A percentile compares a stretch with the other conserved stretches of the same genome.
Evolutionary conservation across 106 monocot species (phyloP).

Genomic region (Acorus gramineus): DNA sequence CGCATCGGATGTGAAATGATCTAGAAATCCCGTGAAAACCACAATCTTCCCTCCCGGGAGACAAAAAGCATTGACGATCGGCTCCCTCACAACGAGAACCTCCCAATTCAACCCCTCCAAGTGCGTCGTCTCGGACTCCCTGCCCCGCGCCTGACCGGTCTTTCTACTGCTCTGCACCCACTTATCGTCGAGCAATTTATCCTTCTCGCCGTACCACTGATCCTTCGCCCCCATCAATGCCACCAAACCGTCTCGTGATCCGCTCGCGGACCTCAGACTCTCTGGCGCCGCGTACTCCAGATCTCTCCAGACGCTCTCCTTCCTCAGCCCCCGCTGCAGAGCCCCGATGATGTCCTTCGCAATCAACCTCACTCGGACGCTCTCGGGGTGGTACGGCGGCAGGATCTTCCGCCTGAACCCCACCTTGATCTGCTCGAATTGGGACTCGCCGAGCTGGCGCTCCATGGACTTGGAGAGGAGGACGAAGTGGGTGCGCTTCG

Average conservation of each 20-base stretch:
- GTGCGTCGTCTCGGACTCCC: constrained; percentile 36
- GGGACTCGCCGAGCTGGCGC: constrained; percentile 75
- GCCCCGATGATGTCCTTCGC: constrained; percentile 56
- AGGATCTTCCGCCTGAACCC: constrained; percentile 48
- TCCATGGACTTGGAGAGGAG: constrained; percentile 63
- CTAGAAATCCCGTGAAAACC: constrained; percentile 78
- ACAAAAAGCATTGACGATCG: constrained; percentile 67
- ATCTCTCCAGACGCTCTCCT: constrained; percentile 23
- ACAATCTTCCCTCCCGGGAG: constrained; percentile 89
- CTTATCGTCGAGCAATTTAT: constrained; percentile 76
- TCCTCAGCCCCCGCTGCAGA: constrained; percentile 48
- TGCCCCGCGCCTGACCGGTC: constrained; percentile 16
- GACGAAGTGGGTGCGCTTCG: constrained; percentile 45
- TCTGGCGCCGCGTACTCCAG: constrained; percentile 21
- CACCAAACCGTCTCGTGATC: constrained; percentile 7
- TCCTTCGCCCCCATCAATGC: constrained; percentile 7
- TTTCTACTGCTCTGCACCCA: constrained; percentile 68
- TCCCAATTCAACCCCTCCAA: constrained; percentile 88
- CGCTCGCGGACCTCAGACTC: neutral
- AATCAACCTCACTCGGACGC: constrained; percentile 72
- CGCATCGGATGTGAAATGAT: constrained; percentile 68
- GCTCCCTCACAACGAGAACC: constrained; percentile 75
- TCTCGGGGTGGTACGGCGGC: constrained; percentile 80
- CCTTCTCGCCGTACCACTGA: constrained; percentile 28
- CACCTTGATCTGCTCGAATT: constrained; percentile 64